Conservation (phyloP, 176 grass and related monocot species). For the Zea mays region DNA sequence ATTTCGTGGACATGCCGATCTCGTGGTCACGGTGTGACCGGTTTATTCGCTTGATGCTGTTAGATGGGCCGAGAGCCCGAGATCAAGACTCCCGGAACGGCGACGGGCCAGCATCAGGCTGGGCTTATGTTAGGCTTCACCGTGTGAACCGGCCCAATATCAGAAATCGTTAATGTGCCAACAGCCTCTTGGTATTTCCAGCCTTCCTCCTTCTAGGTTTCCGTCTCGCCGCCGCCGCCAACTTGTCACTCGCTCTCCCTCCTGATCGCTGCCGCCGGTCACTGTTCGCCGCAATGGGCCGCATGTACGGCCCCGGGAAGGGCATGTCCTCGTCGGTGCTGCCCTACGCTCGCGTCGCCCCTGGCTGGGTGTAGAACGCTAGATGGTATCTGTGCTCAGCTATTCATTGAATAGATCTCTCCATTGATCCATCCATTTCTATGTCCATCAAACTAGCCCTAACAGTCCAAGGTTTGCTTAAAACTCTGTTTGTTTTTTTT, state of each 20-base stretch:
- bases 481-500: too few species aligned
- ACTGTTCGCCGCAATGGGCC: conserved; percentile 52
- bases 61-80: not conserved
- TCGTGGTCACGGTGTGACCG: not conserved
- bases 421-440: too few species aligned
- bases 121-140: not conserved
- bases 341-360: conserved; percentile 53
- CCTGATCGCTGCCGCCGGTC: not conserved
- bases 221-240: conserved; percentile 24
- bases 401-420: too few species aligned
- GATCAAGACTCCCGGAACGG: not conserved
- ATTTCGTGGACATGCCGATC: not conserved
- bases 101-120: not conserved
- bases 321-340: conserved; percentile 72
- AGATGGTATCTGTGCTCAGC: not conserved
- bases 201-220: conserved; percentile 47
- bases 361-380: conserved; percentile 47
- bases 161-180: not conserved
- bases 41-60: not conserved
- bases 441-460: too few species aligned
- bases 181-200: not conserved
- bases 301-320: conserved; percentile 81
- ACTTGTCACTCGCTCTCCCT: not conserved
- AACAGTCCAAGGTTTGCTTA: not conserved
- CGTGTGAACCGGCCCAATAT: not conserved